Evolutionary conservation across 768 basidiomycete species (phyloP), one percentile per base, ranked within the genome.

Genomic region (Scleroderma citrinum): DNA sequence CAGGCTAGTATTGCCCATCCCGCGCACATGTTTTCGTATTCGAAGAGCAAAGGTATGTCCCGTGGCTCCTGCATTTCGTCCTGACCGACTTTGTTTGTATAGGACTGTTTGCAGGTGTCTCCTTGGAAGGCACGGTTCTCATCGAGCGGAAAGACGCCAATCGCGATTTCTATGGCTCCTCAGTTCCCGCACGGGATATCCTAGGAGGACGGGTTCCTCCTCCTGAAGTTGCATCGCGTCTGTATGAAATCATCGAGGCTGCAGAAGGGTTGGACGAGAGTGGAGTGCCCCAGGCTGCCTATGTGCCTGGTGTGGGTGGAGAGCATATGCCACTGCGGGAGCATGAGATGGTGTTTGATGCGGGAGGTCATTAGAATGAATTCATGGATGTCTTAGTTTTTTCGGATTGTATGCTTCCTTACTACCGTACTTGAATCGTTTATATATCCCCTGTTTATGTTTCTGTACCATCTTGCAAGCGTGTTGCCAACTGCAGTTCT

Each of bases 121-220:
- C 91, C 1, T 76, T 99, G 42, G 95, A 98, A 68, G 95, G 96
- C 1, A 97, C 95, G 0, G 88, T 78, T 29, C 77, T 98, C 48
- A 88, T 99, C 54, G 94, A 97, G 68, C 80, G 95, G 57, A 96
- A 92, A 67, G 94, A 97, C 64, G 87, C 95, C 44, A 97, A 98
- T 65, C 82, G 86, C 44, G 92, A 93, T 21, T 99, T 98, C 71
- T 97, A 98, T 57, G 95, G 95, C 3, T 92, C 92, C 3, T 74
- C 83, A 2, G 81, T 97, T 5, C 87, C 93, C 6, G 91, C 92
- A 0, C 76, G 78, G 50, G 93, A 95, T 60, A 94, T 99, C 59
- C 81, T 99, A 23, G 81, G 87, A 45, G 95, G 95, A 32, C 84
- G 85, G 17, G 94, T 98, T 1, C 96, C 95, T 5, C 90, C 95